phyloP scores from a whole-genome alignment of 2,329 filamentous ascomycete genomes.

The Scytalidium sp. region DNA sequence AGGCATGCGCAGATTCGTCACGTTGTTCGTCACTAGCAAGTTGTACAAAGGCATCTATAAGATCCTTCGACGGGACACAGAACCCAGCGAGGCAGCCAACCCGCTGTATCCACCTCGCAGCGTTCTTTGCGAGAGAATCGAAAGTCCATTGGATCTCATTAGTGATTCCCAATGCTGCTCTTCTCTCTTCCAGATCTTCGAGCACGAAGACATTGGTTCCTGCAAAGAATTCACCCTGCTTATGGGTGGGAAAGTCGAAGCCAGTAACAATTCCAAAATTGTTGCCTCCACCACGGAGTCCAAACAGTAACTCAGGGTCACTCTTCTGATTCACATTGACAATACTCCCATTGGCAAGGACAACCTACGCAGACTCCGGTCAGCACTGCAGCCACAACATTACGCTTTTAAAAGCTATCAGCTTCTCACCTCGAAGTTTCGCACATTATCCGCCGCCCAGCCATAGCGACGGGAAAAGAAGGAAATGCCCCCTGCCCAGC shows the following conservation, averaged over 20 bases:
- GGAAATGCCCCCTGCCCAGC: constrained; percentile 10
- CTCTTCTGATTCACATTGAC: constrained; percentile 39
- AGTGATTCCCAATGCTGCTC: neutral
- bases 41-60: neutral
- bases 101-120: neutral
- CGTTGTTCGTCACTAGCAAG: neutral
- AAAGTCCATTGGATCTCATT: neutral
- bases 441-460: constrained; percentile 14
- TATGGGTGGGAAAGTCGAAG: constrained; percentile 38
- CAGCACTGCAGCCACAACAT: neutral
- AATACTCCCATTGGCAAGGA: constrained; percentile 47
- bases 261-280: constrained; percentile 52
- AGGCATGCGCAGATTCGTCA: neutral
- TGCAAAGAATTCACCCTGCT: constrained; percentile 7
- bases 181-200: neutral
- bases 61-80: neutral
- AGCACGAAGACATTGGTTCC: neutral
- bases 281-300: constrained; percentile 52
- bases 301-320: constrained; percentile 48
- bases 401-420: constrained; percentile 24
- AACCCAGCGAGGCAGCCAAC: neutral
- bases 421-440: constrained; percentile 10
- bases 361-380: constrained; percentile 33
- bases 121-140: neutral
- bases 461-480: constrained; percentile 13